These are phyloP conservation scores for Bipolaris sorokiniana DNA, from an alignment of 2,329 filamentous ascomycete species.

Conservation along the genomic window DNA sequence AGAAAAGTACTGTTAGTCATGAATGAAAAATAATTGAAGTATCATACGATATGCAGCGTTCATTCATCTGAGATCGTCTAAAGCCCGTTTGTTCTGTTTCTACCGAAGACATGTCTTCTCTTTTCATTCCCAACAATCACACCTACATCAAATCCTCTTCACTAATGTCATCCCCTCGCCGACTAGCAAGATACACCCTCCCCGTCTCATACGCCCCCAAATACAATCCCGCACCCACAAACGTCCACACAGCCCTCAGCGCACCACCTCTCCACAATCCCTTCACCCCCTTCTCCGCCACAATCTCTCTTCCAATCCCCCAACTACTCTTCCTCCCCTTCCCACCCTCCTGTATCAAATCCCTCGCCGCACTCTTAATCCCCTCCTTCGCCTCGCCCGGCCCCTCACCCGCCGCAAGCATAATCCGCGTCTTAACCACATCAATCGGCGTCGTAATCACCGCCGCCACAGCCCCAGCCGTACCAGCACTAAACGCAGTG, in stretches of 20 bases:
- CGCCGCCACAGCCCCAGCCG: conserved; percentile 76
- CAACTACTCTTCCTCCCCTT: conserved; percentile 52
- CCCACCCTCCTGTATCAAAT: not conserved
- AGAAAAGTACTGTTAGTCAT: not conserved
- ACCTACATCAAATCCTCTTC: conserved; percentile 36
- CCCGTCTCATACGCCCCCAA: conserved; percentile 85
- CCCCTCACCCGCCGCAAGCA: conserved; percentile 63
- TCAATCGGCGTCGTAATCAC: conserved; percentile 87
- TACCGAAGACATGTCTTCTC: too few relatives aligned
- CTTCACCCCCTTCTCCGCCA: conserved; percentile 68
- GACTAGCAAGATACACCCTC: conserved; percentile 59
- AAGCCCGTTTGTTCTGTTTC: too few relatives aligned
- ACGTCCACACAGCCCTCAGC: conserved; percentile 79
- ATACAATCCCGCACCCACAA: conserved; percentile 82
- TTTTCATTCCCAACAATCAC: too few relatives aligned
- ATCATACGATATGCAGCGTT: too few relatives aligned
- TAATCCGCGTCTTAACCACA: conserved; percentile 88
- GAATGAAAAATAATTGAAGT: not conserved
- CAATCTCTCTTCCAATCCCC: conserved; percentile 69
- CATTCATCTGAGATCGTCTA: too few relatives aligned
- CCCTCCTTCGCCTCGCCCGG: not conserved
- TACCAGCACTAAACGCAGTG: conserved; percentile 75
- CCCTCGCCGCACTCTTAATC: not conserved
- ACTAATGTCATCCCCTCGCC: conserved; percentile 52
- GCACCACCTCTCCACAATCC: conserved; percentile 80